Conservation (phyloP, 2,329 filamentous ascomycete species). For the Geosmithia putterillii region DNA sequence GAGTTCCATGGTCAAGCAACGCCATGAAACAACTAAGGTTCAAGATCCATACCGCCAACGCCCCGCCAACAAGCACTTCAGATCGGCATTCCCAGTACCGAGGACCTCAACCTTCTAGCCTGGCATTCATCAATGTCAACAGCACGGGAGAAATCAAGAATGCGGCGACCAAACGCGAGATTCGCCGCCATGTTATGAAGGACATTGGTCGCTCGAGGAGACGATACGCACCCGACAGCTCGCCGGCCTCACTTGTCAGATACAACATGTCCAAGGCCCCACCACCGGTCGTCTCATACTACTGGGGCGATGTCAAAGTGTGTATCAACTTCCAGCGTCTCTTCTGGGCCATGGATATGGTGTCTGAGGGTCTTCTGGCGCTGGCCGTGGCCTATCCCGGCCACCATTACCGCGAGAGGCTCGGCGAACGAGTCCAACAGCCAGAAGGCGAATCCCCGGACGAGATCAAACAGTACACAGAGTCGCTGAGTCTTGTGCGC, state of each 20-base stretch:
- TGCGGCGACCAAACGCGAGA: constrained; percentile 4
- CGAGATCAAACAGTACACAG: constrained; percentile 8
- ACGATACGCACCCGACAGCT: background rate
- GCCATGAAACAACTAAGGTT: no score
- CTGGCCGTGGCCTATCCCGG: constrained; percentile 5
- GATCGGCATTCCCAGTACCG: background rate
- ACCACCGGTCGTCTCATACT: background rate
- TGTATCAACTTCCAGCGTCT: constrained; percentile 8
- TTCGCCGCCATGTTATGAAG: constrained; percentile 12
- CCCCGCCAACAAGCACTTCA: no score
- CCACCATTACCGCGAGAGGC: background rate
- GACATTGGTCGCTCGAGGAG: constrained; percentile 7
- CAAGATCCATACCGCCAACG: no score
- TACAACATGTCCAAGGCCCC: background rate
- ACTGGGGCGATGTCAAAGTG: constrained; percentile 9
- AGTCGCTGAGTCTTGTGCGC: constrained; percentile 6
- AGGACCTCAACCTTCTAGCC: background rate
- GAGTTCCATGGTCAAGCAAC: no score
- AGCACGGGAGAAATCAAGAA: constrained; percentile 6
- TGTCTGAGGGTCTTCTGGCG: constrained; percentile 6
- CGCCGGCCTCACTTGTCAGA: background rate
- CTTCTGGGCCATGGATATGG: constrained; percentile 9
- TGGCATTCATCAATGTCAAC: constrained; percentile 7
- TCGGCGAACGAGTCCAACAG: background rate
- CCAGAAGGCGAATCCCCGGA: background rate